These are phyloP conservation scores for Calamus simplicifolius DNA, from an alignment of 176 grass and related monocot species.

Conservation along the genomic window DNA sequence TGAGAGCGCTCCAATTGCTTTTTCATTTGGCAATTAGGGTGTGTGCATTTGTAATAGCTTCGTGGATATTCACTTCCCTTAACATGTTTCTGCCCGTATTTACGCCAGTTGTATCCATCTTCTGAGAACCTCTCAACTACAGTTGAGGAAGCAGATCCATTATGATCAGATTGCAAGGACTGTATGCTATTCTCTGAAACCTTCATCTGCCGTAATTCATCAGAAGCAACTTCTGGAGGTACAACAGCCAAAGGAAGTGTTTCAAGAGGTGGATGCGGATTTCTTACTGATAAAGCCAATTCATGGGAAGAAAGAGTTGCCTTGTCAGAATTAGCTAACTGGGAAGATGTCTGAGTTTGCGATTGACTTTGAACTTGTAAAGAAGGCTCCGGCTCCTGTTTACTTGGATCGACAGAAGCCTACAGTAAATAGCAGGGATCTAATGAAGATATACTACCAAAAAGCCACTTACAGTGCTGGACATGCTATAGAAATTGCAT, in stretches of 20 bases:
- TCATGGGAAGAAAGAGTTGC: slow-evolving; percentile 32
- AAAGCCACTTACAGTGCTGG: not conserved
- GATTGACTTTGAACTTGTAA: slow-evolving; percentile 44
- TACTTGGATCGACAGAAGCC: slow-evolving; percentile 32
- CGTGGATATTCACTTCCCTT: slow-evolving; percentile 97
- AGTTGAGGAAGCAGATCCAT: slow-evolving; percentile 19
- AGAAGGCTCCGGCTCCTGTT: slow-evolving; percentile 33
- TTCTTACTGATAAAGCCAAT: slow-evolving; percentile 28
- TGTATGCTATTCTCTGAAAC: slow-evolving; percentile 34
- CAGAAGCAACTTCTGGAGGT: slow-evolving; percentile 39
- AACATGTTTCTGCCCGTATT: slow-evolving; percentile 96
- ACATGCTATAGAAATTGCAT: no score
- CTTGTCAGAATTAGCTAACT: slow-evolving; percentile 35
- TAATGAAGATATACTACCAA: slow-evolving; percentile 7
- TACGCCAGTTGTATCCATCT: slow-evolving; percentile 92
- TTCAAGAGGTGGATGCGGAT: slow-evolving; percentile 39
- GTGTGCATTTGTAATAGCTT: slow-evolving; percentile 99
- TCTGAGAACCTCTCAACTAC: slow-evolving; percentile 64
- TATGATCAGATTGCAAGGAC: slow-evolving; percentile 32
- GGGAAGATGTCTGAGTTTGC: slow-evolving; percentile 31
- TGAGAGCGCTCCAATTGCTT: slow-evolving; percentile 82
- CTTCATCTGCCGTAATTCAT: slow-evolving; percentile 33
- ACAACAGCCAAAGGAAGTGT: slow-evolving; percentile 19
- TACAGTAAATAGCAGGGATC: slow-evolving; percentile 32
- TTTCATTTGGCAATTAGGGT: slow-evolving; percentile 95